phyloP scores from a whole-genome alignment of 2,329 filamentous ascomycete species.

The Diaporthe ilicicola region DNA sequence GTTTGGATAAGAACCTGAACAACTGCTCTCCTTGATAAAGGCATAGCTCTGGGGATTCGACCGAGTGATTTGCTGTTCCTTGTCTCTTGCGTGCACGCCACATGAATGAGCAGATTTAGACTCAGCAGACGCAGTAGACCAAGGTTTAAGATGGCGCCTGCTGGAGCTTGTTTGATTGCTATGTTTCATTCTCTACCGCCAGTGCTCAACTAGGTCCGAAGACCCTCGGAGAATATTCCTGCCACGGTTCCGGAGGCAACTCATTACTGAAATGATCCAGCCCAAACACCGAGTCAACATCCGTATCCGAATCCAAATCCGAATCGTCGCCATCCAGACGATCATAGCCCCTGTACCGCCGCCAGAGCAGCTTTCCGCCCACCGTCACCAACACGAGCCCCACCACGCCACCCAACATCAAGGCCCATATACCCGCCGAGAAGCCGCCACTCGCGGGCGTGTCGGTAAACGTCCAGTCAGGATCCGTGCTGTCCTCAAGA shows the following conservation, averaged over 20 bases:
- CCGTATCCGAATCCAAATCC: slow-evolving; percentile 23
- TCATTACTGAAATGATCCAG: slow-evolving; percentile 19
- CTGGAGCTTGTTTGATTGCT: no score
- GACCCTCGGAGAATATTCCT: slow-evolving; percentile 16
- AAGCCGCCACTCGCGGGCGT: not conserved
- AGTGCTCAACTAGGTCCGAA: not conserved
- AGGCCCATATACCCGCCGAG: not conserved
- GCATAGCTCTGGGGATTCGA: not conserved
- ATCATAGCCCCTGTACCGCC: slow-evolving; percentile 11
- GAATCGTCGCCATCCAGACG: slow-evolving; percentile 24
- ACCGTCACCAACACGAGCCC: not conserved
- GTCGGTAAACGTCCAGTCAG: not conserved
- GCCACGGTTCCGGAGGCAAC: slow-evolving; percentile 17
- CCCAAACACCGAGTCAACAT: slow-evolving; percentile 20
- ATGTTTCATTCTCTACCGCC: not conserved
- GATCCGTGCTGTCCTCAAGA: slow-evolving; percentile 1
- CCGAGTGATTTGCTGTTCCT: no score
- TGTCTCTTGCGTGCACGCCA: no score
- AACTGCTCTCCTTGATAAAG: not conserved
- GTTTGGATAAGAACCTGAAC: not conserved
- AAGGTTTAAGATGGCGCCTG: not conserved
- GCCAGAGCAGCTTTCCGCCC: not conserved
- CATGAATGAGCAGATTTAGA: no score
- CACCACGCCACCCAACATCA: not conserved
- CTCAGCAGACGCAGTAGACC: not conserved